A percentile compares a stretch with the other conserved stretches of the same genome.
Conservation (phyloP, 78 protist species). For the Dictyostelium discoideum region DNA sequence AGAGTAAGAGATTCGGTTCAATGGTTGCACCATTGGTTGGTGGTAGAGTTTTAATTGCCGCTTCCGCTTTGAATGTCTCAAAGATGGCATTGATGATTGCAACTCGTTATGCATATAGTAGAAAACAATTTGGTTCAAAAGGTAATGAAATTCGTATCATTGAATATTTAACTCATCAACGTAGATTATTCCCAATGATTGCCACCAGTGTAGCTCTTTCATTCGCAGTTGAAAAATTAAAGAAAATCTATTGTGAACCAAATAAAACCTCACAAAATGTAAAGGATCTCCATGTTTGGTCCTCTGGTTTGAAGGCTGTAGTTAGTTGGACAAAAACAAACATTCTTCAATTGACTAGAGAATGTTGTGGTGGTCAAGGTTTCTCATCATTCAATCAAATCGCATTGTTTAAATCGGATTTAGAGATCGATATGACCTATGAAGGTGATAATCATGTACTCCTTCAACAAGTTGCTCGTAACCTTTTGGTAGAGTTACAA, state of each 20-base stretch:
- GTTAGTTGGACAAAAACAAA: conserved; percentile 72
- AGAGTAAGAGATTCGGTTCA: conserved; percentile 67
- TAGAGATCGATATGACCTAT: conserved; percentile 79
- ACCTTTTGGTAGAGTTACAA: conserved; percentile 71
- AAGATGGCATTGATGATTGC: conserved; percentile 70
- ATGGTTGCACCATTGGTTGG: conserved; percentile 82
- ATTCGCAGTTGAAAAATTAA: conserved; percentile 27
- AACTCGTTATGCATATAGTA: conserved; percentile 46
- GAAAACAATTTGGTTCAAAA: conserved; percentile 79
- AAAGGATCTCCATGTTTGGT: conserved; percentile 61
- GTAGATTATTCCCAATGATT: conserved; percentile 78
- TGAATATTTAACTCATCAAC: conserved; percentile 74
- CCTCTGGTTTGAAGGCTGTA: conserved; percentile 73
- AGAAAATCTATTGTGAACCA: conserved; percentile 70
- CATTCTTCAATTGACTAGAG: conserved; percentile 56
- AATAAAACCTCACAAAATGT: conserved; percentile 75
- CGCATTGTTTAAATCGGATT: conserved; percentile 32
- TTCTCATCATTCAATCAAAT: conserved; percentile 76
- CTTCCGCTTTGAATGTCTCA: conserved; percentile 36
- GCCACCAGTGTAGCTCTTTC: conserved; percentile 44
- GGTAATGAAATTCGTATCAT: conserved; percentile 74
- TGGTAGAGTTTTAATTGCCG: conserved; percentile 75
- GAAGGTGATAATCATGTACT: conserved; percentile 84
- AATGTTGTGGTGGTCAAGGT: conserved; percentile 86
- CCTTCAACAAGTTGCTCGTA: conserved; percentile 76